Evolutionary conservation across 176 grass and related monocot genomes (phyloP).

Genomic region (Avena eriantha): DNA sequence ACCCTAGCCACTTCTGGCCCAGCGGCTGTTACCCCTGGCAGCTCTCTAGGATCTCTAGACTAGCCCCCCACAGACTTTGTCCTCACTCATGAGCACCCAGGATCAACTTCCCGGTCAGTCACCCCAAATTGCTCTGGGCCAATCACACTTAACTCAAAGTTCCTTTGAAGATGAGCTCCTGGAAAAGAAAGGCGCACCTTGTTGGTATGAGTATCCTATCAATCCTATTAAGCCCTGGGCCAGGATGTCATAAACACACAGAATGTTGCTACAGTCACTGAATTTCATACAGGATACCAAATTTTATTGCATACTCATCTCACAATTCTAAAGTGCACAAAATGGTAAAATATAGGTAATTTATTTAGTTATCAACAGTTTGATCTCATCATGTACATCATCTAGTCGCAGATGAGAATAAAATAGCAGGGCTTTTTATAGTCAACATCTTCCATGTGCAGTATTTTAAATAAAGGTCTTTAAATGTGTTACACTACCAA

Average conservation of each 20-base stretch:
- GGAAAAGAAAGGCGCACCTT: no score
- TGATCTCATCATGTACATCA: background rate
- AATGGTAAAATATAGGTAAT: background rate
- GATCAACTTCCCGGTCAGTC: no score
- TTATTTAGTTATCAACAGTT: constrained; percentile 7
- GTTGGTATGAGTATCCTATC: no score
- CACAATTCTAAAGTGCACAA: background rate
- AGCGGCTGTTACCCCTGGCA: no score
- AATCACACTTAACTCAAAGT: no score
- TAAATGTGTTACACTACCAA: constrained; percentile 12
- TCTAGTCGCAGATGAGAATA: constrained; percentile 3
- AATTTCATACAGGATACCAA: background rate
- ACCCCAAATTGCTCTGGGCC: no score
- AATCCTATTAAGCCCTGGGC: no score
- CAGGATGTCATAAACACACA: background rate
- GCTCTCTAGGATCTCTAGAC: no score
- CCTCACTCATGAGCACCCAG: no score
- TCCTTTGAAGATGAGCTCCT: no score
- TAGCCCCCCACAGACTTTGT: no score
- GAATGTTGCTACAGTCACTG: background rate
- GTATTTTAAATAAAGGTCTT: constrained; percentile 4
- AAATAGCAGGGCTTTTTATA: background rate
- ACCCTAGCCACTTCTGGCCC: no score
- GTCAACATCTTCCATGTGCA: constrained; percentile 18
- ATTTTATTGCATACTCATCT: background rate